Conservation (phyloP, 2,329 filamentous ascomycete species). For the Ophiostoma sp. region DNA sequence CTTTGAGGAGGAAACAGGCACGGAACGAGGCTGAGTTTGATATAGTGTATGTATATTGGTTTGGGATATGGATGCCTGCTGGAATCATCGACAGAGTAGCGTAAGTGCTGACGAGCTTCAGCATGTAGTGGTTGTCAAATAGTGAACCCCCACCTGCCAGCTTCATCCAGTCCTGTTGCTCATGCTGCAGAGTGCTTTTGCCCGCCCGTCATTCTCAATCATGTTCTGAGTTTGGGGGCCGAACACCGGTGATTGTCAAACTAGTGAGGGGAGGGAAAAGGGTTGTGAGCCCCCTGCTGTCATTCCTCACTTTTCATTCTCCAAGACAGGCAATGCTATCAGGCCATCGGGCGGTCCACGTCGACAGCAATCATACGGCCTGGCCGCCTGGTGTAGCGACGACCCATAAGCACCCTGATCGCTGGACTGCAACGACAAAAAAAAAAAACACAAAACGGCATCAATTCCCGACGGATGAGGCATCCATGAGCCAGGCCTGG, state of each 20-base stretch:
- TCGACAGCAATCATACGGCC: neutral
- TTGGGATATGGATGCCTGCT: neutral
- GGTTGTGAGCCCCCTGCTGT: neutral
- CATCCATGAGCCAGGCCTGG: neutral
- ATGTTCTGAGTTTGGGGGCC: too few species aligned
- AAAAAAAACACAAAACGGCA: neutral
- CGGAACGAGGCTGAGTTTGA: neutral
- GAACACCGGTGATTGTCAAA: too few species aligned
- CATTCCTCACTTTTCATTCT: neutral
- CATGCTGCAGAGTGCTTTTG: too few species aligned
- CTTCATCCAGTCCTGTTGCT: neutral
- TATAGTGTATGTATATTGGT: neutral
- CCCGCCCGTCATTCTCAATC: too few species aligned
- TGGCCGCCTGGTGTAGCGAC: neutral
- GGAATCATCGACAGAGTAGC: neutral
- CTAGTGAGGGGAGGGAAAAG: neutral
- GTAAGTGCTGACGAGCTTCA: neutral
- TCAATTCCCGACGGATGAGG: slow-evolving; percentile 10
- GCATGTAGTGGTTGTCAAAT: neutral
- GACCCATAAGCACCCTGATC: neutral
- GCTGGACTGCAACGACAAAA: neutral
- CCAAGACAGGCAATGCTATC: neutral
- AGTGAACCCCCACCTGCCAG: neutral
- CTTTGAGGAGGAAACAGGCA: neutral
- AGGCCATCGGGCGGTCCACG: neutral